Conservation (phyloP, 306 rosid genomes). For the Prunus mira region DNA sequence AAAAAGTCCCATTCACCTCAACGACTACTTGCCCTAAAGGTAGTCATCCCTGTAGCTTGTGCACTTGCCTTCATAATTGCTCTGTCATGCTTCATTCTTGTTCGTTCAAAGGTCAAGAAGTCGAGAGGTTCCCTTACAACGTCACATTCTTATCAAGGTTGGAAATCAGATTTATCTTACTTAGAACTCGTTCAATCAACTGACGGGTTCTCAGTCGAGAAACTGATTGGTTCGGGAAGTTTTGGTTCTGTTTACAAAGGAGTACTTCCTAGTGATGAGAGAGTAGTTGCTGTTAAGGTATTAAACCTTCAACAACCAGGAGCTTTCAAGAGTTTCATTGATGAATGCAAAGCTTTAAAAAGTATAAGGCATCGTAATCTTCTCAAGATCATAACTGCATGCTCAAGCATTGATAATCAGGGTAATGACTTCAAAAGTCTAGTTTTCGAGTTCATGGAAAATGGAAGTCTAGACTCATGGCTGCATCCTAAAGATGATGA, state of each 20-base stretch:
- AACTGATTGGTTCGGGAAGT: constrained; percentile 22
- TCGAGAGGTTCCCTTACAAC: background rate
- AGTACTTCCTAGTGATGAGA: background rate
- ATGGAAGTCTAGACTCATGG: background rate
- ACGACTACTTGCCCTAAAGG: background rate
- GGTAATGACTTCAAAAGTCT: background rate
- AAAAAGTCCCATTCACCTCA: background rate
- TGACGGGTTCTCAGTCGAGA: constrained; percentile 13
- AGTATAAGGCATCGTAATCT: background rate
- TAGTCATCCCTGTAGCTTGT: background rate
- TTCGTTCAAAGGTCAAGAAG: background rate
- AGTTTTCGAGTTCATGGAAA: background rate
- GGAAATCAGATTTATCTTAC: background rate
- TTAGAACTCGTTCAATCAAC: background rate
- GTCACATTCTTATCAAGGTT: background rate
- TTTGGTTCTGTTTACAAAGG: background rate
- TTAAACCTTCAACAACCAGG: too few relatives aligned
- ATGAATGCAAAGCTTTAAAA: background rate
- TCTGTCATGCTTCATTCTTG: background rate
- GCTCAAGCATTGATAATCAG: background rate
- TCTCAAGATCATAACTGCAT: background rate
- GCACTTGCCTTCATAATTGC: background rate
- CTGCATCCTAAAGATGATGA: background rate
- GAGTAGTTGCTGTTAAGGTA: constrained; percentile 26
- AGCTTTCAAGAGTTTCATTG: too few relatives aligned